These are phyloP conservation scores for Berberis thunbergii DNA, from an alignment of 164 flowering plant species.

Conservation along the genomic window DNA sequence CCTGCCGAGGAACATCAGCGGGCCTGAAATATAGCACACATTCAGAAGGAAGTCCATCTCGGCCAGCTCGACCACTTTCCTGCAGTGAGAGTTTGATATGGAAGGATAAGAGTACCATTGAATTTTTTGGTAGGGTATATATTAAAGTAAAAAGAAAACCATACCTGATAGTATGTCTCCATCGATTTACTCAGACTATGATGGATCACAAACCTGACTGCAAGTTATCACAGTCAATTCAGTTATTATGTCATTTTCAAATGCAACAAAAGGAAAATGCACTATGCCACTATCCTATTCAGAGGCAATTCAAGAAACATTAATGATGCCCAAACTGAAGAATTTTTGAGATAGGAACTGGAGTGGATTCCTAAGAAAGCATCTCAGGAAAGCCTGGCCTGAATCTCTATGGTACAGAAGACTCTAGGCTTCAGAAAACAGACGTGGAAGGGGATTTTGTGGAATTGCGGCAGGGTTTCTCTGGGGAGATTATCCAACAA, in stretches of 20 bases:
- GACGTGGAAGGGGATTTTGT: too few relatives aligned
- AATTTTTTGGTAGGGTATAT: neutral
- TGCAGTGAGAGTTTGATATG: constrained; percentile 22
- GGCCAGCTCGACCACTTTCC: constrained; percentile 99
- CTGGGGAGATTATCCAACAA: too few relatives aligned
- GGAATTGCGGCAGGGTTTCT: too few relatives aligned
- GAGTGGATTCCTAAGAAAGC: too few relatives aligned
- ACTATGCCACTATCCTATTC: too few relatives aligned
- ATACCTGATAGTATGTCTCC: constrained; percentile 98
- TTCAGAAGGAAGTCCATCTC: constrained; percentile 96
- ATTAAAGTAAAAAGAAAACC: neutral
- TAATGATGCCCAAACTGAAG: too few relatives aligned
- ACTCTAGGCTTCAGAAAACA: too few relatives aligned
- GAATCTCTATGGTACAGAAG: too few relatives aligned
- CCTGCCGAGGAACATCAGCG: constrained; percentile 95
- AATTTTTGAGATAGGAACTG: too few relatives aligned
- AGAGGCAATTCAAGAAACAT: too few relatives aligned
- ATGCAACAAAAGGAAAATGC: neutral
- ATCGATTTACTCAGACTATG: constrained; percentile 97
- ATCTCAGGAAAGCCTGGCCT: too few relatives aligned
- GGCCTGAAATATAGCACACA: constrained; percentile 81
- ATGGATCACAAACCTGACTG: constrained; percentile 99
- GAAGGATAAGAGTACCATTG: neutral
- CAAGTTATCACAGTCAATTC: constrained; percentile 10
- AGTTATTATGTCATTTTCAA: neutral